Conservation (phyloP, 306 rosid genomes). For the Ormosia emarginata region DNA sequence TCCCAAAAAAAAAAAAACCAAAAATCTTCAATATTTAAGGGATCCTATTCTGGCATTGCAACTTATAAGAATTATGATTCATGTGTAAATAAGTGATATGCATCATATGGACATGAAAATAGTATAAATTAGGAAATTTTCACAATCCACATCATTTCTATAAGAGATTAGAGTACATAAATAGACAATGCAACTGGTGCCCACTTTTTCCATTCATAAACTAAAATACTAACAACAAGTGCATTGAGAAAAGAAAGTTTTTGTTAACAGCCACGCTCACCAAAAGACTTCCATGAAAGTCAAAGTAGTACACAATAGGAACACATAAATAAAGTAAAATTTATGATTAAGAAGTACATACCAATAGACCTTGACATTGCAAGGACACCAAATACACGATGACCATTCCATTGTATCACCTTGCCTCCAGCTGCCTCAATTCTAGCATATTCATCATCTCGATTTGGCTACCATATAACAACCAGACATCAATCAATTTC, state of each 20-base stretch:
- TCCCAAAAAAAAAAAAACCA: not conserved
- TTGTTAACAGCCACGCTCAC: not conserved
- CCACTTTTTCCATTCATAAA: not conserved
- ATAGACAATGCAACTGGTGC: not conserved
- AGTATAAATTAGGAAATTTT: not conserved
- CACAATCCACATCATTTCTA: not conserved
- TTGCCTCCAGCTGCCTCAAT: conserved; percentile 93
- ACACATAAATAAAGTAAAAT: not conserved
- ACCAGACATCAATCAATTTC: conserved; percentile 32
- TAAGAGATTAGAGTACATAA: not conserved
- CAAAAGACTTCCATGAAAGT: not conserved
- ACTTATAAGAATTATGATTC: not conserved
- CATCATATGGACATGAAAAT: not conserved
- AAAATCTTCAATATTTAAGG: not conserved
- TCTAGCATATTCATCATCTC: conserved; percentile 85
- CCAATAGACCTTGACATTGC: conserved; percentile 98
- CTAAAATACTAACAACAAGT: not conserved
- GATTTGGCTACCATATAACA: conserved; percentile 61
- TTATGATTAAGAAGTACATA: conserved; percentile 27
- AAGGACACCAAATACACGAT: conserved; percentile 86
- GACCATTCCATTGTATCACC: conserved; percentile 94
- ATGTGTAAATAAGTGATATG: not conserved
- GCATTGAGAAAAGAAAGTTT: not conserved
- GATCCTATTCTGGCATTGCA: not conserved
- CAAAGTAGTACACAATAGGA: conserved; percentile 9